Conservation (phyloP, 2,329 filamentous ascomycete genomes). For the Colletotrichum lini region DNA sequence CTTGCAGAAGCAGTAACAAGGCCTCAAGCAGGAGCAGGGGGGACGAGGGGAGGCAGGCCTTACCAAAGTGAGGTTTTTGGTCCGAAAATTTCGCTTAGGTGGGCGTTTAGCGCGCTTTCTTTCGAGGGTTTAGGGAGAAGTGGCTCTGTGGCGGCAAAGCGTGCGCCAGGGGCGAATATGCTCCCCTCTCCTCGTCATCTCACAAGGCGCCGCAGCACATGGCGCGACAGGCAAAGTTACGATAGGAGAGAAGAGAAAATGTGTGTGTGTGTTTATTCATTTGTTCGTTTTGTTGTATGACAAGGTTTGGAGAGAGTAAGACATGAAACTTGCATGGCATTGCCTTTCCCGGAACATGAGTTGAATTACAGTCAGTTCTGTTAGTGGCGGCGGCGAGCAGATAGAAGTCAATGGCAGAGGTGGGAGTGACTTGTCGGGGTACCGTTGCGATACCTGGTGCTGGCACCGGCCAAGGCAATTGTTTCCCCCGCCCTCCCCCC, state of each 20-base stretch:
- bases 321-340: slow-evolving; percentile 3
- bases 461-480: background rate
- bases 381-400: background rate
- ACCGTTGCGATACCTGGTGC: slow-evolving; percentile 19
- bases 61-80: slow-evolving; percentile 13
- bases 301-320: slow-evolving; percentile 2
- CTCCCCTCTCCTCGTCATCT: background rate
- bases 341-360: background rate
- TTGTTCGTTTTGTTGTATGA: too few species aligned
- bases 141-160: slow-evolving; percentile 6
- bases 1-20: background rate
- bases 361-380: background rate
- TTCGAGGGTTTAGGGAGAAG: slow-evolving; percentile 11
- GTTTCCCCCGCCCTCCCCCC: slow-evolving; percentile 24
- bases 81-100: slow-evolving; percentile 27
- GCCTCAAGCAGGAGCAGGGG: background rate
- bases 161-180: background rate
- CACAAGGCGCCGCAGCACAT: background rate
- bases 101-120: slow-evolving; percentile 21
- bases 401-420: background rate
- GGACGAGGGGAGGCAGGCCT: background rate
- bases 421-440: slow-evolving; percentile 17
- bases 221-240: too few species aligned
- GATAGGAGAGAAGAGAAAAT: background rate
- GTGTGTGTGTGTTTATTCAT: background rate